Evolutionary conservation across 1,284 basidiomycete genomes (phyloP).

Genomic region (Veloboletus limbatus): DNA sequence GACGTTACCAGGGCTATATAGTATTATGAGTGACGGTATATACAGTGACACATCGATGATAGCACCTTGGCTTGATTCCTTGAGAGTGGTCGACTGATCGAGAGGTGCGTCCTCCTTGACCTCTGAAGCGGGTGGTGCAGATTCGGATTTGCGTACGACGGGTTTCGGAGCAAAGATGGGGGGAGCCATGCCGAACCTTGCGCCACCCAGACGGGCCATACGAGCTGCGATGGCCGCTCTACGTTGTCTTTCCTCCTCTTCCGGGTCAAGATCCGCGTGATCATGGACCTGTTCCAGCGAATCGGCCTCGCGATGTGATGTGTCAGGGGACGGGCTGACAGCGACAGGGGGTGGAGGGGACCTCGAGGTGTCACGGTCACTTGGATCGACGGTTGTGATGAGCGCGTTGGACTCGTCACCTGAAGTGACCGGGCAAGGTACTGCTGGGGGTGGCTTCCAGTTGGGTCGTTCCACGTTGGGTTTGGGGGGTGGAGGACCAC

Average conservation of each 20-base stretch:
- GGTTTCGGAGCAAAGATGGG: conserved; percentile 64
- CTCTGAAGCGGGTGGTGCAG: conserved; percentile 8
- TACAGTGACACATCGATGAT: not conserved
- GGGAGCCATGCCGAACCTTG: conserved; percentile 77
- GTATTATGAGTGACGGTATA: conserved; percentile 7
- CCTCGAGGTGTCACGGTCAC: conserved; percentile 29
- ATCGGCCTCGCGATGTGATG: conserved; percentile 22
- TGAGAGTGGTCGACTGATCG: conserved; percentile 9
- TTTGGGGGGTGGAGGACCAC: conserved; percentile 51
- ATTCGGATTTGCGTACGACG: conserved; percentile 16
- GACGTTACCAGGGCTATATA: conserved; percentile 14
- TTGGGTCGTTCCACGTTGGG: conserved; percentile 69
- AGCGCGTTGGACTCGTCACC: conserved; percentile 41
- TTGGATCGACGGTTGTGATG: conserved; percentile 13
- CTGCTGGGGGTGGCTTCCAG: conserved; percentile 73
- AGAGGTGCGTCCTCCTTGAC: conserved; percentile 12
- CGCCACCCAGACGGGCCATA: conserved; percentile 87
- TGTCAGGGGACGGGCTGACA: conserved; percentile 16
- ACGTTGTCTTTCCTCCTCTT: conserved; percentile 77
- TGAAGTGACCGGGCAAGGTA: conserved; percentile 35
- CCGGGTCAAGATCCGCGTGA: conserved; percentile 53
- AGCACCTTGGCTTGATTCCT: conserved; percentile 21
- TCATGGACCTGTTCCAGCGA: conserved; percentile 29
- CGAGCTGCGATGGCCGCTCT: conserved; percentile 81
- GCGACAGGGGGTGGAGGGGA: conserved; percentile 26